phyloP scores from a whole-genome alignment of 139 green algal genomes.

The Chara braunii region DNA sequence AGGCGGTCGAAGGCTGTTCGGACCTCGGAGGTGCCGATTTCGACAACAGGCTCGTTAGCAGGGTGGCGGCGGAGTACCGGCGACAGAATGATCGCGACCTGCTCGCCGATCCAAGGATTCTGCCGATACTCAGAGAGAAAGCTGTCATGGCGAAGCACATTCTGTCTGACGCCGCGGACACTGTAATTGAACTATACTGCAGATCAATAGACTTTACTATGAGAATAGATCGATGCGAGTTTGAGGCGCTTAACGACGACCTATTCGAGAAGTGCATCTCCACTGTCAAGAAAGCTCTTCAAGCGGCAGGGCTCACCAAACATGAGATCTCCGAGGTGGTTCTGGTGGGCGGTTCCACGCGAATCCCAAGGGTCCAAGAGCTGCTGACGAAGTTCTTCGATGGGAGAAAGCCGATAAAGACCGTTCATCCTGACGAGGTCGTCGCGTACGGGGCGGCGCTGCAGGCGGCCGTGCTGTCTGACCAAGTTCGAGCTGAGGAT shows the following conservation, averaged over 20 bases:
- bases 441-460: constrained; percentile 95
- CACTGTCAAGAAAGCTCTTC: constrained; percentile 84
- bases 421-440: constrained; percentile 98
- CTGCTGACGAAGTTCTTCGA: constrained; percentile 84
- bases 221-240: constrained; percentile 78
- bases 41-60: no score
- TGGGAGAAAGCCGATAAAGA: constrained; percentile 89
- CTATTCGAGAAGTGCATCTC: constrained; percentile 71
- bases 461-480: no score
- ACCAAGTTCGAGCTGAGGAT: no score
- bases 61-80: no score
- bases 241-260: constrained; percentile 92
- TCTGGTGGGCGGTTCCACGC: constrained; percentile 85
- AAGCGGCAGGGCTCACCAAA: constrained; percentile 84
- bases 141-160: no score
- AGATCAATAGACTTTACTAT: no score
- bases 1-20: constrained; percentile 33
- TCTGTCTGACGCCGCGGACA: no score
- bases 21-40: constrained; percentile 44
- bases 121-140: no score
- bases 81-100: no score
- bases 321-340: constrained; percentile 78
- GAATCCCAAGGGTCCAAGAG: constrained; percentile 89
- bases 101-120: no score
- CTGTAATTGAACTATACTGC: no score